These are phyloP conservation scores for Saturnispora mendoncae DNA, from an alignment of 805 yeast species.

Conservation along the genomic window DNA sequence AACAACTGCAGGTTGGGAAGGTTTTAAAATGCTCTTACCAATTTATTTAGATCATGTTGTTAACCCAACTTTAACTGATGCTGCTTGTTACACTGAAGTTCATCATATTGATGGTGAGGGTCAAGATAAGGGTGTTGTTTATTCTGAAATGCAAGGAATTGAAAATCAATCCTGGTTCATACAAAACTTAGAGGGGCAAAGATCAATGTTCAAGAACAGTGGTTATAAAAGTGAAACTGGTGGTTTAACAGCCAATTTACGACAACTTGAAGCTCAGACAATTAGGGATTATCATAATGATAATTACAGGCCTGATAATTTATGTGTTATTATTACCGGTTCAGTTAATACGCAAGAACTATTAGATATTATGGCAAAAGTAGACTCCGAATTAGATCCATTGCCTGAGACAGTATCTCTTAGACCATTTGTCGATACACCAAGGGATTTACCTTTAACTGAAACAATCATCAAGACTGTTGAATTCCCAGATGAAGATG, in stretches of 20 bases:
- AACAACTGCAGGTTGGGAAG: slow-evolving; percentile 93
- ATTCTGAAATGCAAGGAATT: slow-evolving; percentile 92
- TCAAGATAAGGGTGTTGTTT: slow-evolving; percentile 92
- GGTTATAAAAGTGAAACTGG: slow-evolving; percentile 95
- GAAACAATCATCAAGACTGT: slow-evolving; percentile 40
- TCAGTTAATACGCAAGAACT: slow-evolving; percentile 71
- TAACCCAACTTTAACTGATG: slow-evolving; percentile 79
- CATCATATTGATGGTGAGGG: slow-evolving; percentile 88
- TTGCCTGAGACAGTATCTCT: slow-evolving; percentile 31
- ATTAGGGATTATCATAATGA: slow-evolving; percentile 67
- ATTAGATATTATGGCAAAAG: slow-evolving; percentile 45
- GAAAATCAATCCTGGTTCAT: slow-evolving; percentile 71
- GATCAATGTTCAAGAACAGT: slow-evolving; percentile 47
- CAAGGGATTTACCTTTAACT: slow-evolving; percentile 34
- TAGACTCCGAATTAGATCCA: slow-evolving; percentile 49
- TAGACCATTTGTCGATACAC: slow-evolving; percentile 78
- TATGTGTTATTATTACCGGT: slow-evolving; percentile 80
- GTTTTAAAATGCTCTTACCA: slow-evolving; percentile 75
- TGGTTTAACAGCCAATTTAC: slow-evolving; percentile 70
- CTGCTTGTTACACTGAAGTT: slow-evolving; percentile 89
- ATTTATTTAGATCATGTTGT: slow-evolving; percentile 83
- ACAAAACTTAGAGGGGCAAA: slow-evolving; percentile 50
- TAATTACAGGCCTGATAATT: slow-evolving; percentile 73
- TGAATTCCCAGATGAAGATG: slow-evolving; percentile 85
- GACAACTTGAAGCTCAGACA: slow-evolving; percentile 61